A percentile compares a stretch with the other conserved stretches of the same genome.
These are phyloP conservation scores for Viola odorata DNA, from an alignment of 345 rosid species.

Conservation along the genomic window DNA sequence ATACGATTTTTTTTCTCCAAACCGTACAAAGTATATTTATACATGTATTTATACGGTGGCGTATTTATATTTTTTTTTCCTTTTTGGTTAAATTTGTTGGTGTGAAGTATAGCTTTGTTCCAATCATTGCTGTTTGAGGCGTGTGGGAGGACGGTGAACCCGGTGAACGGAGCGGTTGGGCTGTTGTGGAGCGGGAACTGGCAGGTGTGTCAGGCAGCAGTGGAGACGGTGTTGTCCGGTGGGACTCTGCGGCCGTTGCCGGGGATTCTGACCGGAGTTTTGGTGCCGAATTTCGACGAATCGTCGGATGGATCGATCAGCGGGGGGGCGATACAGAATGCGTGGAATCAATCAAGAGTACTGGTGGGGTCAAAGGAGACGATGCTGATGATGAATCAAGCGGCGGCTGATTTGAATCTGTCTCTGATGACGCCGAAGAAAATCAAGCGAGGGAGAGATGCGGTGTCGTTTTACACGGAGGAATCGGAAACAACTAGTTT, in stretches of 20 bases:
- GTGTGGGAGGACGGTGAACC: constrained; percentile 61
- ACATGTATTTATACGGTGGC: background rate
- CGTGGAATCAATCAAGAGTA: background rate
- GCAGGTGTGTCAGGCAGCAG: constrained; percentile 51
- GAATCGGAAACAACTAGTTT: constrained; percentile 36
- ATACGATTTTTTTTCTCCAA: background rate
- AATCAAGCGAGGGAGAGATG: constrained; percentile 22
- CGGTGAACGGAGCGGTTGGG: constrained; percentile 58
- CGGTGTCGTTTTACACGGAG: constrained; percentile 27
- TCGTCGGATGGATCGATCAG: constrained; percentile 17
- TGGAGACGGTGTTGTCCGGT: constrained; percentile 44
- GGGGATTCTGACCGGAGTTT: constrained; percentile 18
- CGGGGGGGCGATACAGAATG: background rate
- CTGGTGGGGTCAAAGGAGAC: no score
- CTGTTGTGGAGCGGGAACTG: constrained; percentile 52
- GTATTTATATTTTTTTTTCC: background rate
- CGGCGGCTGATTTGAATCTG: constrained; percentile 21
- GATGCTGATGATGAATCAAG: constrained; percentile 11
- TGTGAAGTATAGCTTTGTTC: constrained; percentile 36
- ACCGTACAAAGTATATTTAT: background rate
- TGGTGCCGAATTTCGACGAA: constrained; percentile 24
- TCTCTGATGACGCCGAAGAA: constrained; percentile 15
- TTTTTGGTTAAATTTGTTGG: background rate
- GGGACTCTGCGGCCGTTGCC: constrained; percentile 34
- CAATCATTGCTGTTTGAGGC: constrained; percentile 57